These are phyloP conservation scores for Galerina sulciceps DNA, from an alignment of 768 basidiomycete genomes.

Conservation along the genomic window DNA sequence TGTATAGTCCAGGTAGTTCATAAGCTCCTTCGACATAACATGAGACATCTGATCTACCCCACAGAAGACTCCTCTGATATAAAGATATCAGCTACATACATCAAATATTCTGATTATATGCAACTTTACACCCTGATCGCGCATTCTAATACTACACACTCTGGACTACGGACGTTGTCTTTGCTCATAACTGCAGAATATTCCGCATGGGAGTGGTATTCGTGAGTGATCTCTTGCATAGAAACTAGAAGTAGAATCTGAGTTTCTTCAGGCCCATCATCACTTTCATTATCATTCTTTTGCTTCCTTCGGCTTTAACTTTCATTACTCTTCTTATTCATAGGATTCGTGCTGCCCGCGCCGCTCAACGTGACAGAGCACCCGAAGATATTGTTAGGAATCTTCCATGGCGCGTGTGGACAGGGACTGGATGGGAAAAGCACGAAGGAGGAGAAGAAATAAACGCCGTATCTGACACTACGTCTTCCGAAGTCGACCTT, in stretches of 20 bases:
- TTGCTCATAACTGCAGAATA: conserved; percentile 79
- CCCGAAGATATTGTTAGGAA: conserved; percentile 79
- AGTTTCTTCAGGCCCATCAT: conserved; percentile 67
- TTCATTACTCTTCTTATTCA: conserved; percentile 90
- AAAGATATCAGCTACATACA: conserved; percentile 83
- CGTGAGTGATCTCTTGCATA: conserved; percentile 51
- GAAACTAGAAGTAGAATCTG: background rate
- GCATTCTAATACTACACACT: conserved; percentile 78
- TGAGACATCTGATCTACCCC: conserved; percentile 10
- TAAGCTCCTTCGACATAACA: background rate
- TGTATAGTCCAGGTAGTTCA: conserved; percentile 86
- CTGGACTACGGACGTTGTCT: conserved; percentile 75
- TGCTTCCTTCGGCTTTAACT: conserved; percentile 89
- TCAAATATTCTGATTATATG: conserved; percentile 82
- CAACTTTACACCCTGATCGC: conserved; percentile 71
- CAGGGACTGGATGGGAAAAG: conserved; percentile 80
- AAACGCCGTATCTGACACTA: conserved; percentile 24
- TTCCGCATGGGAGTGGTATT: conserved; percentile 92
- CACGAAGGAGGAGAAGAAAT: conserved; percentile 51
- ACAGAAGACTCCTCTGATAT: conserved; percentile 87
- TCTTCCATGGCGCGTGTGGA: conserved; percentile 86
- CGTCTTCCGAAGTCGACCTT: conserved; percentile 37
- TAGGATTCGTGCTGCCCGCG: conserved; percentile 81
- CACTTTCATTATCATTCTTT: conserved; percentile 84
- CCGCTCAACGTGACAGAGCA: conserved; percentile 82